Percentiles rank a stretch among this genome's conserved stretches.
Evolutionary conservation across 805 yeast species (phyloP).

Genomic region (Saccharomycopsis sp.): DNA sequence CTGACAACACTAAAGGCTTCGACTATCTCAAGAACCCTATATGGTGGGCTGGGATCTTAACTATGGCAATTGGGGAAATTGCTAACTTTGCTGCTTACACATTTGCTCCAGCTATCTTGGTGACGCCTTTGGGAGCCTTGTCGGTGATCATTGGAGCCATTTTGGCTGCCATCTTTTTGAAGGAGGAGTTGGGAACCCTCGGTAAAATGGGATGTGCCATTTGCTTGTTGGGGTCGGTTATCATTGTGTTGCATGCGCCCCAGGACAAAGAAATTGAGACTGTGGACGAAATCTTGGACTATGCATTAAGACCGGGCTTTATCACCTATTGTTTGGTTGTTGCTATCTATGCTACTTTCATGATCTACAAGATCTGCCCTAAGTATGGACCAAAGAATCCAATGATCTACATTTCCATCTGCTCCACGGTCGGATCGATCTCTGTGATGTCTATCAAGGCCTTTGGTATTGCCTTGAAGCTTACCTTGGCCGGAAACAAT

Average conservation of each 20-base stretch:
- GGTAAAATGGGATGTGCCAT: slow-evolving; percentile 93
- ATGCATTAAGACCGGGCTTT: slow-evolving; percentile 76
- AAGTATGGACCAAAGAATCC: slow-evolving; percentile 74
- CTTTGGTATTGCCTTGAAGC: slow-evolving; percentile 83
- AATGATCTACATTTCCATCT: slow-evolving; percentile 81
- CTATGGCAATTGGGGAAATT: slow-evolving; percentile 87
- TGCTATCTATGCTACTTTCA: slow-evolving; percentile 60
- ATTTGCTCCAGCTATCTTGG: slow-evolving; percentile 89
- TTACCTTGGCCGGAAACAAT: slow-evolving; percentile 77
- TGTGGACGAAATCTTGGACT: slow-evolving; percentile 77
- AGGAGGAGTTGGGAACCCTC: slow-evolving; percentile 79
- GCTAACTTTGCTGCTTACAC: slow-evolving; percentile 94
- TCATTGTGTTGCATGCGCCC: slow-evolving; percentile 87
- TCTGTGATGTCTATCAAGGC: slow-evolving; percentile 91
- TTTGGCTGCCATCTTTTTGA: slow-evolving; percentile 74
- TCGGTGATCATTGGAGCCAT: slow-evolving; percentile 90
- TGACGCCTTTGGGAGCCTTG: slow-evolving; percentile 86
- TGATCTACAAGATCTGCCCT: slow-evolving; percentile 82
- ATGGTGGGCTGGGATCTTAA: slow-evolving; percentile 90
- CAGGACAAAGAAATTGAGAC: slow-evolving; percentile 87
- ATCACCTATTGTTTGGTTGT: slow-evolving; percentile 58
- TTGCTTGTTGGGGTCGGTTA: slow-evolving; percentile 80
- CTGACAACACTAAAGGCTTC: slow-evolving; percentile 58
- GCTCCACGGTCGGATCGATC: slow-evolving; percentile 85
- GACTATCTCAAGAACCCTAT: slow-evolving; percentile 77